phyloP scores from a whole-genome alignment of 2,329 filamentous ascomycete genomes.

The Cordyceps militaris region DNA sequence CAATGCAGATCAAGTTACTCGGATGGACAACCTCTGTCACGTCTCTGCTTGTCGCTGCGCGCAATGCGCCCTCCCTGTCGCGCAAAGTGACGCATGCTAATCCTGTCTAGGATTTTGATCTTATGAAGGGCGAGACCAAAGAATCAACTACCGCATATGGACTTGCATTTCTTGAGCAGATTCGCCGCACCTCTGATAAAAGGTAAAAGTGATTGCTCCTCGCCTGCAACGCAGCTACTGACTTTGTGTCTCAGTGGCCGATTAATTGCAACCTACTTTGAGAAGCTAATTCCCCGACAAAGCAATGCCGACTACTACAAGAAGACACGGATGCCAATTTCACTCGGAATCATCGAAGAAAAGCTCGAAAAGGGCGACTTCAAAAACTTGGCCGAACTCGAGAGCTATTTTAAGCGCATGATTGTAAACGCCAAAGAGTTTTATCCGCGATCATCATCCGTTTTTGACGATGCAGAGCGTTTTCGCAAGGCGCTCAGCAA shows the following conservation, averaged over 20 bases:
- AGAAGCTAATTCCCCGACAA: constrained; percentile 58
- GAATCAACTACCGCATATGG: constrained; percentile 67
- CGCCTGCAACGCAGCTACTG: constrained; percentile 16
- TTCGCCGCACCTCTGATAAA: constrained; percentile 74
- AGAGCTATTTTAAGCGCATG: constrained; percentile 83
- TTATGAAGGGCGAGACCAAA: constrained; percentile 51
- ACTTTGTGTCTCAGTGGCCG: constrained; percentile 52
- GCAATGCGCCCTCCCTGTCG: neutral
- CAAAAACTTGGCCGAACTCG: constrained; percentile 62
- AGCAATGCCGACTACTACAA: constrained; percentile 70
- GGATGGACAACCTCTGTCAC: neutral
- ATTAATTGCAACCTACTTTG: constrained; percentile 66
- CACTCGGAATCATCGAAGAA: constrained; percentile 66
- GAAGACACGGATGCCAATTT: constrained; percentile 69
- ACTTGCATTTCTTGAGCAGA: constrained; percentile 64
- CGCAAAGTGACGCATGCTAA: neutral
- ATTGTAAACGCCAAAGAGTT: constrained; percentile 81
- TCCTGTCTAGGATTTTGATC: constrained; percentile 35
- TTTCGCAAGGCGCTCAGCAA: constrained; percentile 81
- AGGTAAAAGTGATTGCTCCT: constrained; percentile 47
- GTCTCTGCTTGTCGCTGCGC: neutral
- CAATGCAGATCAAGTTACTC: neutral
- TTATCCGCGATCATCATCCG: constrained; percentile 63
- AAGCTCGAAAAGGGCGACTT: constrained; percentile 67
- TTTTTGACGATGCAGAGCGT: constrained; percentile 79